Conservation (phyloP, 768 basidiomycete species). For the Pisolithus sp. region DNA sequence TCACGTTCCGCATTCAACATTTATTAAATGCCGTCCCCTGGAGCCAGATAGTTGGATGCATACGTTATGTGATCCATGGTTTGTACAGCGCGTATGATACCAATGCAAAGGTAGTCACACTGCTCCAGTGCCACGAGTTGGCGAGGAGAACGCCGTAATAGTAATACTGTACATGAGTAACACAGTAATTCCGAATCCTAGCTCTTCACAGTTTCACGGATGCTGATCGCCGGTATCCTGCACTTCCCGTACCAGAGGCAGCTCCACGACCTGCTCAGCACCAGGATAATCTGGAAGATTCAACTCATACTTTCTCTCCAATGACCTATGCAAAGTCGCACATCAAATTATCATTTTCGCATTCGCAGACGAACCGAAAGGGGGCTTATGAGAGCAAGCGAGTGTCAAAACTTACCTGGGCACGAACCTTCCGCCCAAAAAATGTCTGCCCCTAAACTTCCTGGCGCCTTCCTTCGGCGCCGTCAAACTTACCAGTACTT, state of each 20-base stretch:
- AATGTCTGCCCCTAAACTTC: constrained; percentile 76
- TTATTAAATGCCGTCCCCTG: too few species aligned
- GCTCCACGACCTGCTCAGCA: constrained; percentile 77
- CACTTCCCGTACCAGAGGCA: background rate
- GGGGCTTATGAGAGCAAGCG: background rate
- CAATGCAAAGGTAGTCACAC: too few species aligned
- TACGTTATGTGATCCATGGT: too few species aligned
- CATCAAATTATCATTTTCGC: background rate
- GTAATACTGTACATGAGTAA: too few species aligned
- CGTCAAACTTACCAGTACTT: constrained; percentile 84
- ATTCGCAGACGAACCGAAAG: background rate
- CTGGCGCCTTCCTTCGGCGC: constrained; percentile 89
- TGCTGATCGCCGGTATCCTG: too few species aligned
- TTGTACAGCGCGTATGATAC: too few species aligned
- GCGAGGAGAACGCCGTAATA: too few species aligned
- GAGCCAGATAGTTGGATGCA: too few species aligned
- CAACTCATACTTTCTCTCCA: constrained; percentile 70
- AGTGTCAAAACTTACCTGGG: constrained; percentile 57
- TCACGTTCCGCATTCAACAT: too few species aligned
- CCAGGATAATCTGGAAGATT: constrained; percentile 81
- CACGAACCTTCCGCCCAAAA: constrained; percentile 90
- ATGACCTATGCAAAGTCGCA: constrained; percentile 35
- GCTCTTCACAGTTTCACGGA: too few species aligned
- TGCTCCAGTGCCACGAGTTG: too few species aligned
- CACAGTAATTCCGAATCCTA: too few species aligned